Base-by-base conservation (phyloP, 805 yeast genomes). In the Cyberlindnera nakhonratchasimensis region DNA sequence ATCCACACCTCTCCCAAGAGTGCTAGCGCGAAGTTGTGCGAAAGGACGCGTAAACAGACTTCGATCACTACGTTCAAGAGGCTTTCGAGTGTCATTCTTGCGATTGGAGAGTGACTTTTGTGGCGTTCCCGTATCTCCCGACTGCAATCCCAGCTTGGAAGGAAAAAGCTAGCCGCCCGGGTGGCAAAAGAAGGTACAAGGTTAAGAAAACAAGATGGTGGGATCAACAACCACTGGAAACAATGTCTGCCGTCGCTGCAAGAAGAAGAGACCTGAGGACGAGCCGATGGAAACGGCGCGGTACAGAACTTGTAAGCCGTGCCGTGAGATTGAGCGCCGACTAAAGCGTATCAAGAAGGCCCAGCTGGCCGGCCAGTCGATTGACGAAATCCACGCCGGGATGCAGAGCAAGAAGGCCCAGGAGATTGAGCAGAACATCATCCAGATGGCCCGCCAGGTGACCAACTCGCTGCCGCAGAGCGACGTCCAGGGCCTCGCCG, bases 251-350 rank as follows among this genome's bases (percentile, higher is more conserved):
- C 61, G 61, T 40, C 58, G 61, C 18, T 57, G 61, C 33, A 57
- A 57, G 51, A 57, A 57, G 58, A 57, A 57, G 51, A 55, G 61
- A 43, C 53, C 57, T 1, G 46, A 44, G n/a, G 58, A 57, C 21
- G 61, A 57, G 40, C 58, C 61, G 2, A 40, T 53, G 39, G 61
- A 57, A 35, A 57, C 61, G 5, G 57, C 59, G n/a, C 55, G 59
- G 16, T 57, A 57, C 50, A 53, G 59, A 50, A 57, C 61, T 8
- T 57, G 61, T 28, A 51, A 57, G 40, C 61, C 61, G 29, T 57
- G 61, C 34, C 51, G 61, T 39, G 61, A 57, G 48, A 52, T 52
- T 35, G 56, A 52, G 50, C 53, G 56, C 40, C 48, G 45, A 50
- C 43, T 49, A 31, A 52, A 52, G 44, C 45, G 56, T 25, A 44